Evolutionary conservation across 768 basidiomycete species (phyloP), one percentile per base, ranked within the genome.

Genomic region (Termitomyces sp.): DNA sequence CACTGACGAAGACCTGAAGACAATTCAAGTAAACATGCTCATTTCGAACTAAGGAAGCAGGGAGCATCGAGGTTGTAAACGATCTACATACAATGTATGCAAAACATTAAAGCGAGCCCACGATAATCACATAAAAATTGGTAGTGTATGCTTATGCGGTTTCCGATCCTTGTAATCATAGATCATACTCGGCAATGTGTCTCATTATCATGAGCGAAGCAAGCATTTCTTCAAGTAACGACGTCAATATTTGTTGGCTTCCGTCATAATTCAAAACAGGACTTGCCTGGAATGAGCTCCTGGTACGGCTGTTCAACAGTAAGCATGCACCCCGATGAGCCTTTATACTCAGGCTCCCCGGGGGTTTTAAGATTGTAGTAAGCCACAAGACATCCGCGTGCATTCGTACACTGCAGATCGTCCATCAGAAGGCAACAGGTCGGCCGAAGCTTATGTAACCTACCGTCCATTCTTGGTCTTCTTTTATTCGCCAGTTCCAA

Each of bases 381-480:
- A 0, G 87, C 82, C 19, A 88, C 77, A 3, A 82, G 67, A 46
- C 79, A 75, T 28, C 78, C 77, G 44, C 65, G 75, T 21, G 68
- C 59, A 58, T 84, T 81, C 3, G 79, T 78, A 65, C 85, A 88
- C 85, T 88, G 43, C 10, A 43, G 5, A n/a, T n/a, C 8, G n/a
- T 0, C 79, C 79, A 60, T 89, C 83, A 0, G 82, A 79, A 34
- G 16, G 27, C 37, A 30, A 14, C n/a, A 52, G 11, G 39, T 27
- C 25, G 43, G 9, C 25, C 10, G 48, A 39, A 42, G n/a, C 46
- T 21, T 2, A 32, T 32, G 32, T 14, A 23, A 74, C 83, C 64
- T 61, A 86, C 87, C 23, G 80, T 80, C 85, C 86, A 89, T 61
- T 88, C 86, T 53, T 83, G 77, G 52, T 79, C 77, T 12, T 68